Conservation (phyloP, 202 grass and related monocot genomes). For the Brachypodium distachyon region DNA sequence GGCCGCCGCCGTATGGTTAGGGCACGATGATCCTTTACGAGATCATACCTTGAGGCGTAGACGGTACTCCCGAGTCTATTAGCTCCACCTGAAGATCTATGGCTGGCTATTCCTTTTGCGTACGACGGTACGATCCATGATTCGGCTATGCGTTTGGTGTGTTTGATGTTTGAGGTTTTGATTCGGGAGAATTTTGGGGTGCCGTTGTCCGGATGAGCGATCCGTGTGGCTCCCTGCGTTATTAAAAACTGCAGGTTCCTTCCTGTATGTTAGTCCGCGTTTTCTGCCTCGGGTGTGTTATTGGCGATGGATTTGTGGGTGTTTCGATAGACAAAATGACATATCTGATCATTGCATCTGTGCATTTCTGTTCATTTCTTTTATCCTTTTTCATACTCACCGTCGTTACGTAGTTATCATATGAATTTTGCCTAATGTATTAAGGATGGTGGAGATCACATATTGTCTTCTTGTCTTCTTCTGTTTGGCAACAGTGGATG, state of each 20-base stretch:
- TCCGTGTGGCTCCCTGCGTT: too few species aligned
- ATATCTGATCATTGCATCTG: neutral
- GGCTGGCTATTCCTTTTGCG: too few species aligned
- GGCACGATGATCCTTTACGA: neutral
- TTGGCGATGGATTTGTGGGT: neutral
- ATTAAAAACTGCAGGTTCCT: too few species aligned
- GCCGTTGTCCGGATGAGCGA: too few species aligned
- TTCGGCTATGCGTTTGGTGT: neutral
- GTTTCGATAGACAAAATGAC: neutral
- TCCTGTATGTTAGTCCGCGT: too few species aligned
- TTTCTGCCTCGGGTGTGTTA: neutral
- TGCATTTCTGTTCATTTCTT: neutral
- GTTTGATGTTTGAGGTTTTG: neutral
- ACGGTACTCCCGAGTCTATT: neutral
- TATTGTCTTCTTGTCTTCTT: neutral
- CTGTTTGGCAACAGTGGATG: neutral
- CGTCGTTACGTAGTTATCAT: neutral
- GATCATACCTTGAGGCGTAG: neutral
- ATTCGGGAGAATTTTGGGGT: too few species aligned
- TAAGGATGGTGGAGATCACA: neutral
- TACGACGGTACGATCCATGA: neutral
- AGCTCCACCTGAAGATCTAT: too few species aligned
- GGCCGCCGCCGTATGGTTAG: neutral
- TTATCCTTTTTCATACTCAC: neutral
- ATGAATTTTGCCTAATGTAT: neutral